Base-by-base conservation (phyloP, 2,329 filamentous ascomycete genomes). In the Monilinia fructicola region DNA sequence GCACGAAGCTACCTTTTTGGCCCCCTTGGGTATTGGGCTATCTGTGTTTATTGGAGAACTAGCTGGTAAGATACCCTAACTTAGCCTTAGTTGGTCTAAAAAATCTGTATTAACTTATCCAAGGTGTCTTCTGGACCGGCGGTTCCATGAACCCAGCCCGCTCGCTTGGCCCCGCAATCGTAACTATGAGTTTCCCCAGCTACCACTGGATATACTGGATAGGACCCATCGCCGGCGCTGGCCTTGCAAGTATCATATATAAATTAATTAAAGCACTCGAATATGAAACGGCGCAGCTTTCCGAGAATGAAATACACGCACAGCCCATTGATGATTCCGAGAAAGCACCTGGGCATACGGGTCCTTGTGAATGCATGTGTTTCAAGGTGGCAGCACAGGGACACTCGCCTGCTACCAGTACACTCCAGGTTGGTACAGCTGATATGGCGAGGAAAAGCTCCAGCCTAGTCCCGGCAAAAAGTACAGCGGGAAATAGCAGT, bases 181-280 rank as follows among this genome's bases (percentile, higher is more conserved):
- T 80, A 26, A 78, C 77, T 1, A 71, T 73, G 11, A 76, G 73
- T 0, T 82, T 83, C 66, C 75, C 77, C 21, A 60, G 67, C 7
- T 78, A 82, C 65, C 80, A 82, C 68, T 83, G 81, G 81, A 81
- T 83, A 46, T 83, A 83, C 71, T 79, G 78, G 70, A 66, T 85
- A 6, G 84, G 83, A 0, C 84, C 85, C 1, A 74, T 80, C 12
- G 75, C 84, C 61, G 85, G 85, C 0, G 72, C 81, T 0, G 61
- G 82, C 7, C 73, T 86, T 18, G 83, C 84, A 1, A 80, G 77
- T n/a, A 76, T 68, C 10, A 78, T 84, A 26, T 87, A 85, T 76
- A 79, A 78, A 67, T 69, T 83, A 3, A 76, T 87, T 65, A 84
- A 84, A 73, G 73, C 77, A 40, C 76, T 86, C 42, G 79, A 85